These are phyloP conservation scores for Plasmodium knowlesi DNA, from an alignment of 169 alveolate genomes.

Conservation along the genomic window DNA sequence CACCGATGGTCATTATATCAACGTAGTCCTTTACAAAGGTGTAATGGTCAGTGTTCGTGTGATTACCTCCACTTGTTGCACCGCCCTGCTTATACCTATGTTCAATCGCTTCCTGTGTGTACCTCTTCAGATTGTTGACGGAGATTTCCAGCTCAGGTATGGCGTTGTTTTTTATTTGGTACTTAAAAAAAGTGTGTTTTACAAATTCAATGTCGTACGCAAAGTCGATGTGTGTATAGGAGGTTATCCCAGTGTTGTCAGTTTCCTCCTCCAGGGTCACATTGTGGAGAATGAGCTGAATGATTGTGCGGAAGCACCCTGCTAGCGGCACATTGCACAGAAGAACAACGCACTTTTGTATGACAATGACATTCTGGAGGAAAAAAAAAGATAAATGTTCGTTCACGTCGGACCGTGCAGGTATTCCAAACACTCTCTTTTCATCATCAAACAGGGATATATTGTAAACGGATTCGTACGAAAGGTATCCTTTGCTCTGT, in stretches of 20 bases:
- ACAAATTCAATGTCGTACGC: constrained; percentile 23
- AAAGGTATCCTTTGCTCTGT: neutral
- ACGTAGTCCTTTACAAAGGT: constrained; percentile 1
- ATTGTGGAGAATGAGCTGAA: constrained; percentile 2
- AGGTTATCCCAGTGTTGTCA: neutral
- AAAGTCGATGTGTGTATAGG: constrained; percentile 39
- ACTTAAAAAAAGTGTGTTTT: constrained; percentile 16
- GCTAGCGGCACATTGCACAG: constrained; percentile 5
- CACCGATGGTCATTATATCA: neutral
- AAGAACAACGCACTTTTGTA: constrained; percentile 4
- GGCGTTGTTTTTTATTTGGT: neutral
- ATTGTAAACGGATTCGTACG: constrained; percentile 3
- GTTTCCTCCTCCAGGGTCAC: neutral
- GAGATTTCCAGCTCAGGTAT: constrained; percentile 10
- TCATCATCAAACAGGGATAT: constrained; percentile 10
- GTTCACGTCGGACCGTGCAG: constrained; percentile 29
- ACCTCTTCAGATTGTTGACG: neutral
- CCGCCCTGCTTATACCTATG: neutral
- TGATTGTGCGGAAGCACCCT: constrained; percentile 7
- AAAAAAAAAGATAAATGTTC: constrained; percentile 22
- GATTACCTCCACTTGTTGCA: neutral
- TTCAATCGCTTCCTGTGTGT: constrained; percentile 4
- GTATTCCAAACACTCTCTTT: constrained; percentile 9
- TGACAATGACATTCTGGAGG: constrained; percentile 4
- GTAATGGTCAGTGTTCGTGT: neutral